Conservation (phyloP, 2,329 filamentous ascomycete genomes). For the Arthrinium puccinioides region DNA sequence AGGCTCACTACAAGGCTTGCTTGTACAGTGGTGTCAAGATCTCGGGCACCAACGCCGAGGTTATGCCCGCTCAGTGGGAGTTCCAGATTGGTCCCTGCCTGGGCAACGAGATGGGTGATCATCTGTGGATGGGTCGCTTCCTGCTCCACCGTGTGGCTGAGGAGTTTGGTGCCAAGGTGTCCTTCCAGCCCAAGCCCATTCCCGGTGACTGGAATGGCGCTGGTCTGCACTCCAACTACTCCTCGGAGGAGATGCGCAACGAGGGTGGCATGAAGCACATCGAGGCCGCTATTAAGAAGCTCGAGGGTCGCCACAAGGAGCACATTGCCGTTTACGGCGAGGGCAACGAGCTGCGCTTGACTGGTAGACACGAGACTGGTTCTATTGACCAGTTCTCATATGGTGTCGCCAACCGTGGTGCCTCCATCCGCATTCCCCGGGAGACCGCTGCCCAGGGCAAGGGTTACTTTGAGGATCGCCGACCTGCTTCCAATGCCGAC, state of each 20-base stretch:
- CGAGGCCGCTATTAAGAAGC: constrained; percentile 77
- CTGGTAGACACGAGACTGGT: constrained; percentile 89
- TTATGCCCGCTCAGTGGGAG: constrained; percentile 97
- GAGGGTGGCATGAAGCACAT: constrained; percentile 96
- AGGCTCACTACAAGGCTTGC: constrained; percentile 84
- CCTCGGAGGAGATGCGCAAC: constrained; percentile 65
- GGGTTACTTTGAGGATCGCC: constrained; percentile 88
- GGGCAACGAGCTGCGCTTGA: constrained; percentile 91
- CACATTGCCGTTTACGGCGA: constrained; percentile 93
- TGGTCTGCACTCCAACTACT: constrained; percentile 68
- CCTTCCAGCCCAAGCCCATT: constrained; percentile 92
- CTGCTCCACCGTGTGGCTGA: constrained; percentile 86
- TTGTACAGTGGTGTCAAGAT: constrained; percentile 87
- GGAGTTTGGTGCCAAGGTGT: constrained; percentile 94
- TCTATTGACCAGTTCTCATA: constrained; percentile 89
- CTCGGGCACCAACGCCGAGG: constrained; percentile 97
- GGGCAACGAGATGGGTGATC: constrained; percentile 88
- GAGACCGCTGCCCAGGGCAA: constrained; percentile 79
- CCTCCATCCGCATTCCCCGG: constrained; percentile 87
- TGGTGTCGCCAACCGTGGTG: constrained; percentile 92
- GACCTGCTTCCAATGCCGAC: constrained; percentile 45
- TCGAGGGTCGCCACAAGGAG: constrained; percentile 69
- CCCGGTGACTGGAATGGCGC: constrained; percentile 96
- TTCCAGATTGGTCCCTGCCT: constrained; percentile 90
- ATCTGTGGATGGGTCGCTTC: constrained; percentile 92